Evolutionary conservation across 495 filamentous ascomycete genomes (phyloP), one percentile per base, ranked within the genome.

Genomic region (Lasiosphaeria miniovina): DNA sequence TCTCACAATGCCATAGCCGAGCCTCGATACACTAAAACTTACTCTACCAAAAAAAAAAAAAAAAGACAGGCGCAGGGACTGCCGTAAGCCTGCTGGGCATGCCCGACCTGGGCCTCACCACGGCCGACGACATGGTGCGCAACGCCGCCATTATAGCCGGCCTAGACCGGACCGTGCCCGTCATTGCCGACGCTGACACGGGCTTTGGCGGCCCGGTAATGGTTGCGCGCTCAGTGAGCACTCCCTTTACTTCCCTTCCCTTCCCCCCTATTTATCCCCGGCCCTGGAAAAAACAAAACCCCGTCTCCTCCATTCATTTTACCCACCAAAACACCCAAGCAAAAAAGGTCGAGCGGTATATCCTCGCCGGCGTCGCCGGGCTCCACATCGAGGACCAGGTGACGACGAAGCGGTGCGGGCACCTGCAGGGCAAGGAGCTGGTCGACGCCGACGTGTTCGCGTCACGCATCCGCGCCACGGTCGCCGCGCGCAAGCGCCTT

Each of bases 361-460:
- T 84, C 46, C 77, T 78, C n/a, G 80, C 84, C 9, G 85, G 85
- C n/a, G 84, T 90, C 0, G 87, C 87, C 4, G 88, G 80, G 8
- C 77, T 90, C 60, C 86, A 90, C 61, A 81, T 90, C 57, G 88
- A 91, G 73, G 88, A 90, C 72, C 86, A 90, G 64, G 80, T 88
- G 24, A 71, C 74, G 52, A 83, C 78, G 52, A 90, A 90, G 68
- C 85, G 85, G 3, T 87, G 85, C 66, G 86, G 85, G 2, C 84
- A 88, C 54, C 74, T 88, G 4, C 66, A 64, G 0, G 82, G 84
- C 41, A 91, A 91, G 66, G 76, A 81, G 49, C 76, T 90, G 5
- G 86, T 90, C 50, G 52, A 67, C 35, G 59, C 64, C 0, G 74
- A 80, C 0, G 77, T 78, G 17, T 90, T 80, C 65, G 62, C 80